Conservation (phyloP, 106 monocot genomes). For the Narthecium ossifragum region DNA sequence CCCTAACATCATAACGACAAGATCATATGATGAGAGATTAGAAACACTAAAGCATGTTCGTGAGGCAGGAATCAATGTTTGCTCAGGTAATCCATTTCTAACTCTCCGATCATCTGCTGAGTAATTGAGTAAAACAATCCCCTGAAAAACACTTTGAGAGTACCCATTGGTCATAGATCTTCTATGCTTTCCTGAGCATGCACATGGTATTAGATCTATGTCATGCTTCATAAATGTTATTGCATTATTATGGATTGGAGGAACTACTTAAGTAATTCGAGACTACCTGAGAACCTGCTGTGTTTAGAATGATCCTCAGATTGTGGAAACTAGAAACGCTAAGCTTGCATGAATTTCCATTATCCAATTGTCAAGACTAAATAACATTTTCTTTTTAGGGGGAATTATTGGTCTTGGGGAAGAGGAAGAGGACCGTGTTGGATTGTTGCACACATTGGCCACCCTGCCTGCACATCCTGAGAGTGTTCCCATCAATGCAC, state of each 20-base stretch:
- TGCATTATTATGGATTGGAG: too few relatives aligned
- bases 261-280: too few relatives aligned
- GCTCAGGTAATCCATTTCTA: conserved; percentile 55
- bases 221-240: neutral
- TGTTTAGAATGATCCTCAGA: too few relatives aligned
- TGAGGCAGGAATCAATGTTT: conserved; percentile 91
- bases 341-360: too few relatives aligned
- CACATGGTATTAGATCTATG: neutral
- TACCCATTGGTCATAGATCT: too few relatives aligned
- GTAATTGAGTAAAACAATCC: too few relatives aligned
- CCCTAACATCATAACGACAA: conserved; percentile 90
- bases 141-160: too few relatives aligned
- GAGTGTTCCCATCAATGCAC: conserved; percentile 96
- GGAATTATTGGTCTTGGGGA: conserved; percentile 99
- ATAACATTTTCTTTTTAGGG: conserved; percentile 46
- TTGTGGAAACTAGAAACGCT: too few relatives aligned
- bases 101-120: neutral
- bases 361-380: too few relatives aligned
- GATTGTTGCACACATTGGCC: conserved; percentile 87
- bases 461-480: conserved; percentile 94
- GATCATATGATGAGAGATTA: conserved; percentile 94
- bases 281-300: too few relatives aligned
- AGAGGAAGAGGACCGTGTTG: conserved; percentile 90
- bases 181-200: too few relatives aligned
- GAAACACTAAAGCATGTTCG: conserved; percentile 81